Conservation (phyloP, 768 basidiomycete genomes). For the Cystofilobasidium capitatum region DNA sequence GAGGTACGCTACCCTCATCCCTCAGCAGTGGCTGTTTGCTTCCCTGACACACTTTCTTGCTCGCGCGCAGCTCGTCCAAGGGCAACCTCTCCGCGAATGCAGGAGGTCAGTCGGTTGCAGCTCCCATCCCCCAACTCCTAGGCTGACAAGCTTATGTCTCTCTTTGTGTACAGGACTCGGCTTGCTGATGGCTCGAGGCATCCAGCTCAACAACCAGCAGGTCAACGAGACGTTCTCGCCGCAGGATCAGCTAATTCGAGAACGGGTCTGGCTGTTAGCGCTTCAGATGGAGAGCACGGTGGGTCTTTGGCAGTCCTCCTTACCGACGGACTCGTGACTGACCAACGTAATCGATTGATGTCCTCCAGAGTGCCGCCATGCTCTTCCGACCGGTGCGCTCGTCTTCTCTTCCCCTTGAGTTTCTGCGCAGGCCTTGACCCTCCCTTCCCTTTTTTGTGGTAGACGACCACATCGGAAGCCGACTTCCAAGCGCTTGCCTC, state of each 20-base stretch:
- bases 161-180: background rate
- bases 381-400: background rate
- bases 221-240: background rate
- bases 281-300: constrained; percentile 5
- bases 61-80: constrained; percentile 1
- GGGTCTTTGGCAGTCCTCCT: too few relatives aligned
- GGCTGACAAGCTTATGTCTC: background rate
- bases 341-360: too few relatives aligned
- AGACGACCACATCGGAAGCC: background rate
- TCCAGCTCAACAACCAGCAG: constrained; percentile 1
- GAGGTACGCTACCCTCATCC: background rate
- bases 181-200: background rate
- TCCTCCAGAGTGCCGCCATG: constrained; percentile 2
- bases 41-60: background rate
- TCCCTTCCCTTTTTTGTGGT: background rate
- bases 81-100: constrained; percentile 1
- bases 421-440: background rate
- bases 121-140: background rate
- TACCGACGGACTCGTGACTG: too few relatives aligned
- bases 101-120: background rate
- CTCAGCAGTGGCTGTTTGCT: background rate
- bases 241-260: background rate
- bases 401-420: background rate
- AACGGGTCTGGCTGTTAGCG: background rate
- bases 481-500: background rate